Evolutionary conservation across 2,329 filamentous ascomycete species (phyloP).

Genomic region (Pseudofabraea citricarpa): DNA sequence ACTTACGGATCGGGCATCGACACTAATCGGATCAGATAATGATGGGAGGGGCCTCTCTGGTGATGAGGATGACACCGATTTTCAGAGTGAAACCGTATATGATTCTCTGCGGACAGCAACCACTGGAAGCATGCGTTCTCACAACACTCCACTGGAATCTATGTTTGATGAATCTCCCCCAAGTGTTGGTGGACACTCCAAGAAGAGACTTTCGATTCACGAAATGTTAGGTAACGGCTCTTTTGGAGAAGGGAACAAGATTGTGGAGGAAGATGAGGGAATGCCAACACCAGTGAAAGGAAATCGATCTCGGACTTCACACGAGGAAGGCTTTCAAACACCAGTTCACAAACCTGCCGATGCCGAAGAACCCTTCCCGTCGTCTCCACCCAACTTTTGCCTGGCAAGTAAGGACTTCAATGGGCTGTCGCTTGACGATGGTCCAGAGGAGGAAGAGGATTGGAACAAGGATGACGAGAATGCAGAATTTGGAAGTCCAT

Average conservation of each 20-base stretch:
- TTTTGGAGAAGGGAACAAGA: slow-evolving; percentile 50
- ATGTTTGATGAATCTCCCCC: slow-evolving; percentile 78
- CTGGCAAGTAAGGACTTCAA: slow-evolving; percentile 35
- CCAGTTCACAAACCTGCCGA: slow-evolving; percentile 14
- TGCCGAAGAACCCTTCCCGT: slow-evolving; percentile 14
- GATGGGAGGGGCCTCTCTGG: slow-evolving; percentile 61
- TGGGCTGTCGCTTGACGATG: slow-evolving; percentile 54
- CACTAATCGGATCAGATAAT: slow-evolving; percentile 64
- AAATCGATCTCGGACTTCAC: slow-evolving; percentile 8
- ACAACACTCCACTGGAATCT: slow-evolving; percentile 69
- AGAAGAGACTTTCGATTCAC: slow-evolving; percentile 25
- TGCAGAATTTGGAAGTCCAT: slow-evolving; percentile 46
- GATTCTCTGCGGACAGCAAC: slow-evolving; percentile 71
- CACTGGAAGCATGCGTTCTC: slow-evolving; percentile 60
- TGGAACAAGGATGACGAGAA: slow-evolving; percentile 55
- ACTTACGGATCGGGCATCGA: slow-evolving; percentile 44
- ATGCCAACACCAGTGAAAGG: slow-evolving; percentile 41
- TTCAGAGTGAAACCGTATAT: slow-evolving; percentile 71
- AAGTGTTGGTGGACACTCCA: slow-evolving; percentile 42
- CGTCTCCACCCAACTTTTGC: slow-evolving; percentile 26
- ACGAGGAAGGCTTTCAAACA: slow-evolving; percentile 14
- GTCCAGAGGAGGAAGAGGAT: slow-evolving; percentile 56
- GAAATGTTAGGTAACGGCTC: slow-evolving; percentile 33
- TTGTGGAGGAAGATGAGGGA: slow-evolving; percentile 59
- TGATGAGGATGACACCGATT: slow-evolving; percentile 75